These are phyloP conservation scores for Malus hybrid DNA, from an alignment of 331 rosid genomes.

Conservation along the genomic window DNA sequence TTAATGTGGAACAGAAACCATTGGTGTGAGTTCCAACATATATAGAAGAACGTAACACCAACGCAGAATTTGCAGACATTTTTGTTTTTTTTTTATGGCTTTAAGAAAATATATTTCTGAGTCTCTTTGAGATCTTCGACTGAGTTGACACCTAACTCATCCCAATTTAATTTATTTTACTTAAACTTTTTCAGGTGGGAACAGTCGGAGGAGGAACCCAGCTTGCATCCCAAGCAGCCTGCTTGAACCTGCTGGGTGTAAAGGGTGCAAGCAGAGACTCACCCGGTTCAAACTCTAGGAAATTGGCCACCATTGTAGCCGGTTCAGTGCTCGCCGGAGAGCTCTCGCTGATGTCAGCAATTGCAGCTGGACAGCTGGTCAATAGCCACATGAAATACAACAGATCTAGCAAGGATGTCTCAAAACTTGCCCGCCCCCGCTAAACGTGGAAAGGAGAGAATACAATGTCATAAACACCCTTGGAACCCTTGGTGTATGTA, in stretches of 20 bases:
- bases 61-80: neutral
- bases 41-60: neutral
- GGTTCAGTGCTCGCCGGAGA: conserved; percentile 60
- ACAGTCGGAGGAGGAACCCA: conserved; percentile 80
- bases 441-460: neutral
- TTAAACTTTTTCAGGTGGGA: conserved; percentile 42
- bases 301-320: conserved; percentile 42
- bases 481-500: no score
- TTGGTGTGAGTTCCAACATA: neutral
- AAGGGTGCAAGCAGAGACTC: conserved; percentile 55
- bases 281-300: conserved; percentile 49
- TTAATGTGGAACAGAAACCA: neutral
- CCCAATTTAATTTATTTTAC: neutral
- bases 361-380: conserved; percentile 63
- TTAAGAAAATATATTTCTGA: neutral
- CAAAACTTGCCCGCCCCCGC: conserved; percentile 5
- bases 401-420: conserved; percentile 46
- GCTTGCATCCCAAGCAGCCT: conserved; percentile 61
- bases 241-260: conserved; percentile 52
- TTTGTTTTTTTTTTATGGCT: neutral
- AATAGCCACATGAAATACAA: conserved; percentile 66
- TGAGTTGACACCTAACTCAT: neutral
- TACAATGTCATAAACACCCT: neutral
- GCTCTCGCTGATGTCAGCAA: conserved; percentile 61
- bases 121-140: neutral